Conservation (phyloP, 2,329 filamentous ascomycete species). For the Aspergillus sp. region DNA sequence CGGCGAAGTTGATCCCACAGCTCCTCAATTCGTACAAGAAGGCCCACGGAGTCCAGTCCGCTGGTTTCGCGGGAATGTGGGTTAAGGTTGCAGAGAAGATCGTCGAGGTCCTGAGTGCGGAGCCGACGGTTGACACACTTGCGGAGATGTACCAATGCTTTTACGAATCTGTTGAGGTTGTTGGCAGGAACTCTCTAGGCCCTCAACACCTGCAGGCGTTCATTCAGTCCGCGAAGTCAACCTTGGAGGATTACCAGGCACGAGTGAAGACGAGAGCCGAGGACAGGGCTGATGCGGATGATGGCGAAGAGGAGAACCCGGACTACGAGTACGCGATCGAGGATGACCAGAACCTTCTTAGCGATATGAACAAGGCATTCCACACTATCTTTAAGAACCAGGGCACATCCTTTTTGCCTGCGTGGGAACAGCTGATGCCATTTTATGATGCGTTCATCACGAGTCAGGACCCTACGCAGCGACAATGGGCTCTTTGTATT, state of each 20-base stretch:
- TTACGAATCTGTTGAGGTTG: conserved; percentile 94
- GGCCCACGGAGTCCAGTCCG: conserved; percentile 76
- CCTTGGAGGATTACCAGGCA: conserved; percentile 88
- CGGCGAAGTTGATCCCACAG: conserved; percentile 90
- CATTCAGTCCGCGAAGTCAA: conserved; percentile 79
- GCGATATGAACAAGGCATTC: conserved; percentile 99
- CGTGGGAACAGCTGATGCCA: conserved; percentile 81
- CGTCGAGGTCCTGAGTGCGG: conserved; percentile 86
- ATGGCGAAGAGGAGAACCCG: conserved; percentile 86
- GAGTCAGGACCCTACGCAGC: conserved; percentile 80
- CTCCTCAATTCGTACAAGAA: conserved; percentile 93
- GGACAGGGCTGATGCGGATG: conserved; percentile 78
- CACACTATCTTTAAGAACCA: conserved; percentile 99
- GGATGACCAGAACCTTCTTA: conserved; percentile 92
- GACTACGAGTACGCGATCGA: conserved; percentile 89
- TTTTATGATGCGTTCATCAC: conserved; percentile 85
- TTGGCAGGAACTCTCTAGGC: conserved; percentile 80
- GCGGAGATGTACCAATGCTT: conserved; percentile 99
- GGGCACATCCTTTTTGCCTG: conserved; percentile 75
- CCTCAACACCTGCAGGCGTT: conserved; percentile 80
- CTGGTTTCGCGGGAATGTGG: conserved; percentile 81
- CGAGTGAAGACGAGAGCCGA: conserved; percentile 82
- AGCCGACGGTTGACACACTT: conserved; percentile 92
- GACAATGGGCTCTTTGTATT: conserved; percentile 98
- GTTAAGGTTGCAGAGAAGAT: conserved; percentile 81